Percentiles rank a stretch among this genome's conserved stretches.
Evolutionary conservation across 805 yeast species (phyloP).

Genomic region (Candida adriatica): DNA sequence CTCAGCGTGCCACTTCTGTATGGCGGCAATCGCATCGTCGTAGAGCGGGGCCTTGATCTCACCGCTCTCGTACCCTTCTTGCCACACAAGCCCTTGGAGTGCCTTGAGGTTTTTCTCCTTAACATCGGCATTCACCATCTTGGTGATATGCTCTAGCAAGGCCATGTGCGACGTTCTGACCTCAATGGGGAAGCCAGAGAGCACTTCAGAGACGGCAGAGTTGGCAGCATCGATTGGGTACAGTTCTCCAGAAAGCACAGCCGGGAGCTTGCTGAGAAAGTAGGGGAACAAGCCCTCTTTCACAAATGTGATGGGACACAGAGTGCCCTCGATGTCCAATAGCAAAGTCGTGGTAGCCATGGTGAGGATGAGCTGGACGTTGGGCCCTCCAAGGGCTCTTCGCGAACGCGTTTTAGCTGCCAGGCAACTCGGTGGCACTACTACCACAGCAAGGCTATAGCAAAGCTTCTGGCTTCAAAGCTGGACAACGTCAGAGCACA

Average conservation of each 20-base stretch:
- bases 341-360: constrained; percentile 28
- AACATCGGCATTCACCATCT: constrained; percentile 57
- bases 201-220: constrained; percentile 22
- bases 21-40: constrained; percentile 57
- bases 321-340: constrained; percentile 87
- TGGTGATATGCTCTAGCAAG: constrained; percentile 42
- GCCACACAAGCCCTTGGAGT: constrained; percentile 83
- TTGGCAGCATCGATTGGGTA: constrained; percentile 21
- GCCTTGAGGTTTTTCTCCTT: constrained; percentile 74
- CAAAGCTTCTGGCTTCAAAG: no score
- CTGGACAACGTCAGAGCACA: no score
- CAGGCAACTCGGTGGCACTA: no score
- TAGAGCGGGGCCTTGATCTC: constrained; percentile 72
- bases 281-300: constrained; percentile 73
- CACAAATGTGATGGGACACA: constrained; percentile 87
- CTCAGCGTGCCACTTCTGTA: constrained; percentile 33
- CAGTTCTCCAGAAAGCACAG: constrained; percentile 23
- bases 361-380: no score
- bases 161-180: constrained; percentile 20
- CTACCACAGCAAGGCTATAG: no score
- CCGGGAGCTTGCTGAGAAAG: constrained; percentile 48
- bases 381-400: no score
- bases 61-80: constrained; percentile 69
- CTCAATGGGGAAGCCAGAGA: constrained; percentile 18
- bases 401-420: constrained; percentile 1